Base-by-base conservation (phyloP, 129 eudicot genomes). In the Flaveria ramosissima region DNA sequence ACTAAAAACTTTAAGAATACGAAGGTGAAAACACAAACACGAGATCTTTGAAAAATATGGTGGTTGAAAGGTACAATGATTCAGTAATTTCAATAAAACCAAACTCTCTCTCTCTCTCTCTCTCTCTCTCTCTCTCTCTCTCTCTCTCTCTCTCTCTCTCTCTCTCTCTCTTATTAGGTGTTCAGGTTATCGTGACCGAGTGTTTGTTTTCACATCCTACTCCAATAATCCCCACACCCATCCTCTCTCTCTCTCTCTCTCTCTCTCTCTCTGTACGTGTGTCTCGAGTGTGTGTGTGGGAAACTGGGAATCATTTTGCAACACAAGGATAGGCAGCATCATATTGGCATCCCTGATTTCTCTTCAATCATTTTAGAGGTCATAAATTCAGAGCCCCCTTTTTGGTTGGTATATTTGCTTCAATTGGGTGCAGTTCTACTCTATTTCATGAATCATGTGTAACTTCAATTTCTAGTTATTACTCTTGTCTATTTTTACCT, bases 331-430 rank as follows among this genome's bases (percentile, higher is more conserved):
- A 79, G 47, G 72, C 70, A 73, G 56, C 70, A 32, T 32, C 39
- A 32, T 4, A 4, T 32, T 32, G 39, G 39, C 1, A 73, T 8
- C 67, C 43, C 23, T 79, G 56, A 56, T 56, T 53, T 72, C 56
- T 80, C 63, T 66, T 73, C 9, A 73, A 80, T 65, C 74, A 47
- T 65, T 80, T 80, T 73, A 56, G 70, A 80, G 84, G 53, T 73
- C 79, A 74, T 64, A 79, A 64, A 67, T 73, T 53, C 17, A 71
- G 32, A 50, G 27, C 73, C n/a, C 47, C 83, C 66, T 65, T 71
- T 70, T 80, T 32, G 39, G 7, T 32, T 32, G 7, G 5, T 32
- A 32, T 4, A 4, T 32, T 32, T 80, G 62, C 79, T 80, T 66
- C 63, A 66, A 73, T 66, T 73, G 79, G 83, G 69, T 73, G 75